Evolutionary conservation across 2,329 filamentous ascomycete genomes (phyloP), one percentile per base, ranked within the genome.

Genomic region (Endoconidiophora polonica): DNA sequence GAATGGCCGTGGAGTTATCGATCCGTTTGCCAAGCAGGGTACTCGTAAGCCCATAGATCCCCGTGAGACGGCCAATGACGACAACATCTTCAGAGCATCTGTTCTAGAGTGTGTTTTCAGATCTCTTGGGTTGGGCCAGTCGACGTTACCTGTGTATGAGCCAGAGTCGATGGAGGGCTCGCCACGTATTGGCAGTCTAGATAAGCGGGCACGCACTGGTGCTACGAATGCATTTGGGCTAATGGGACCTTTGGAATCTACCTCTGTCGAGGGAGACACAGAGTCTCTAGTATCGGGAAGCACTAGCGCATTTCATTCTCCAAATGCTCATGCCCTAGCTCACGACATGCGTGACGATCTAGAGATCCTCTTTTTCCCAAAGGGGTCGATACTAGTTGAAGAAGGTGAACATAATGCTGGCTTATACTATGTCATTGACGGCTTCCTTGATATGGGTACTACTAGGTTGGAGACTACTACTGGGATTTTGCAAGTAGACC

Each of bases 321-420:
- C 79, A 0, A 85, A 79, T 56, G 73, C 79, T 0, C 71, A 86
- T 49, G 65, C 71, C 3, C 66, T 90, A 4, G 76, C 78, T 3
- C 79, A 86, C 52, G 90, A 96, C 54, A 75, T 96, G 65, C 83
- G 82, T 55, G 82, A 94, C 55, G 91, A 98, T 48, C 77, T 96
- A 2, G 91, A 98, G 60, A 95, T 98, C 56, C 91, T 98, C 4
- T 96, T 85, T 66, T 98, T 98, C 56, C 90, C 88, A 0, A 86
- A 96, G 62, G 88, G 85, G 2, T 90, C 91, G 1, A 83, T 98
- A 0, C 72, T 98, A 14, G 88, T 98, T 0, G 91, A 98, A 60
- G 88, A 96, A 66, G 90, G 91, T 7, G 91, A 98, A 62, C 77
- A 91, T n/a, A 94, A 93, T 57, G 91, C 91, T 0, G 91, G 91